Conservation (phyloP, 441 rosid species). For the Croton laevigatus region DNA sequence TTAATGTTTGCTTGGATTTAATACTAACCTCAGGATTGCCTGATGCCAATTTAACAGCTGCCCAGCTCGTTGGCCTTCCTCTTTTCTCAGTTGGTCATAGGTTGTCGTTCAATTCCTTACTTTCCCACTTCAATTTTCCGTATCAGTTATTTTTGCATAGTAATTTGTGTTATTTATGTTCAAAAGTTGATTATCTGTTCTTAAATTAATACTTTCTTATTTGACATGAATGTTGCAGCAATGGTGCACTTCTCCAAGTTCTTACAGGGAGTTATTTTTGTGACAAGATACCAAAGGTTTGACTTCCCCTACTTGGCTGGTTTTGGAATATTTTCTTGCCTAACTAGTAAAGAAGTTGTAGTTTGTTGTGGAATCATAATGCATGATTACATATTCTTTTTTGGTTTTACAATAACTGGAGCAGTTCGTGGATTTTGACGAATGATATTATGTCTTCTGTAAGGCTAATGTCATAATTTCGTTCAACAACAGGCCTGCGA, state of each 20-base stretch:
- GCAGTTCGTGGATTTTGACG: slow-evolving; percentile 40
- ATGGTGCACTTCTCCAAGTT: slow-evolving; percentile 91
- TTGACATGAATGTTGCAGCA: slow-evolving; percentile 43
- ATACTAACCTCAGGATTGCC: slow-evolving; percentile 62
- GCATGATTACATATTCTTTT: slow-evolving; percentile 20
- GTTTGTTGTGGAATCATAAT: slow-evolving; percentile 20
- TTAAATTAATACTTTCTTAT: neutral
- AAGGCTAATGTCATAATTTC: slow-evolving; percentile 94
- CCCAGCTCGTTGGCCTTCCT: slow-evolving; percentile 61
- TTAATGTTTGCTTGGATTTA: slow-evolving; percentile 61
- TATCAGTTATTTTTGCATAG: neutral
- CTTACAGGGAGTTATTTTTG: slow-evolving; percentile 82
- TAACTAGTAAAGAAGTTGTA: slow-evolving; percentile 11
- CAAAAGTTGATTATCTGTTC: neutral
- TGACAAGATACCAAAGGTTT: slow-evolving; percentile 88
- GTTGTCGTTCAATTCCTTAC: slow-evolving; percentile 24
- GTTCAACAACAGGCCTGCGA: slow-evolving; percentile 91
- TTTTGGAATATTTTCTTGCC: slow-evolving; percentile 11
- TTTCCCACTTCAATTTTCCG: neutral
- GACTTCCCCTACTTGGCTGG: slow-evolving; percentile 18
- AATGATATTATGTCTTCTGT: slow-evolving; percentile 46
- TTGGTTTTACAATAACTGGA: slow-evolving; percentile 25
- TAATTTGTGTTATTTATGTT: neutral
- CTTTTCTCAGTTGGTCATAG: slow-evolving; percentile 89
- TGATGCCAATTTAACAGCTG: slow-evolving; percentile 46